Conservation (phyloP, 2,329 filamentous ascomycete genomes). For the Rutstroemia sp. region DNA sequence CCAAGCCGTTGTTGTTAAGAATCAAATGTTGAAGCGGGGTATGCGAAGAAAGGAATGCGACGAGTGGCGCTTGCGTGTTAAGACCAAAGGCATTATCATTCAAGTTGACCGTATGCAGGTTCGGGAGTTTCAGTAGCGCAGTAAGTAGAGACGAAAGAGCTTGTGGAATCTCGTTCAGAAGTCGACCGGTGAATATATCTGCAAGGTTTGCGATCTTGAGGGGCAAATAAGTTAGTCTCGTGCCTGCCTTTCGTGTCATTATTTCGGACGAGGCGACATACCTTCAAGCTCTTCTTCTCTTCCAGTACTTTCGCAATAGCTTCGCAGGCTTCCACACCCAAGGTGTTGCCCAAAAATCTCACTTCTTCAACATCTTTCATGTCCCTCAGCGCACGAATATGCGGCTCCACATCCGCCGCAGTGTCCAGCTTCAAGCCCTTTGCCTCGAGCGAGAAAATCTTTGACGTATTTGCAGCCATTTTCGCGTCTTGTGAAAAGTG, state of each 20-base stretch:
- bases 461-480: conserved; percentile 45
- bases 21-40: conserved; percentile 88
- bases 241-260: neutral
- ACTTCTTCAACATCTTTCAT: conserved; percentile 77
- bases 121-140: conserved; percentile 76
- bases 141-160: conserved; percentile 80
- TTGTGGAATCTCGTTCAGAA: conserved; percentile 87
- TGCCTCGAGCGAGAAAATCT: conserved; percentile 84
- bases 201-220: conserved; percentile 73
- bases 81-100: conserved; percentile 98
- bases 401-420: conserved; percentile 75
- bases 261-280: conserved; percentile 30
- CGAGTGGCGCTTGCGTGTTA: conserved; percentile 86
- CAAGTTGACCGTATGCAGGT: conserved; percentile 85
- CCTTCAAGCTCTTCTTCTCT: conserved; percentile 75
- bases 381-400: conserved; percentile 68
- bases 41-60: conserved; percentile 84
- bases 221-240: neutral
- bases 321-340: conserved; percentile 83
- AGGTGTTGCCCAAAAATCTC: conserved; percentile 80
- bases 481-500: neutral
- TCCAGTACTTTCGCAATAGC: conserved; percentile 75
- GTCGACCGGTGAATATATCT: conserved; percentile 94
- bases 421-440: conserved; percentile 89
- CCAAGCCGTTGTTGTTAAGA: conserved; percentile 97